Evolutionary conservation across 306 rosid species (phyloP).

Genomic region (Cucurbita ficifolia): DNA sequence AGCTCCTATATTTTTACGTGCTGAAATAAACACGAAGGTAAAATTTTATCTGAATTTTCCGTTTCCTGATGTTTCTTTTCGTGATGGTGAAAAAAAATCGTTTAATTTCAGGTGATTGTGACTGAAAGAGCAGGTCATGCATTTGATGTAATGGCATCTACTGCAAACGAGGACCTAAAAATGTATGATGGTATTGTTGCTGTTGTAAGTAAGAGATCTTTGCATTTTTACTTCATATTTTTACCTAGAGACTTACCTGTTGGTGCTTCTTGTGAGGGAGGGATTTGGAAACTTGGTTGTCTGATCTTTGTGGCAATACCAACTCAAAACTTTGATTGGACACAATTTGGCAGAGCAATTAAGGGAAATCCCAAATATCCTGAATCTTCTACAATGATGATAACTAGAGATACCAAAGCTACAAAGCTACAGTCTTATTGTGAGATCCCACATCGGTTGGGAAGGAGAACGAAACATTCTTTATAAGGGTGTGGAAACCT

Average conservation of each 20-base stretch:
- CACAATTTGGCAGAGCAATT: background rate
- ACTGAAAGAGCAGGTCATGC: slow-evolving; percentile 85
- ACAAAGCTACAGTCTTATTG: too few relatives aligned
- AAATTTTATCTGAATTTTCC: background rate
- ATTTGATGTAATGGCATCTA: slow-evolving; percentile 53
- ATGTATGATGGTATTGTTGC: slow-evolving; percentile 79
- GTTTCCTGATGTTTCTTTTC: background rate
- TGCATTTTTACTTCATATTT: background rate
- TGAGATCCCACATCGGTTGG: too few relatives aligned
- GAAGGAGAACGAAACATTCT: too few relatives aligned
- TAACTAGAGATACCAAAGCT: background rate
- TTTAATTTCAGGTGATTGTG: slow-evolving; percentile 51
- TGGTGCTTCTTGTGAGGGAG: background rate
- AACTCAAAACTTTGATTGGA: background rate
- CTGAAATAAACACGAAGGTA: slow-evolving; percentile 77
- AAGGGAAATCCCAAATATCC: background rate
- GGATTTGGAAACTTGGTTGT: background rate
- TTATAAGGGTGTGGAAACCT: too few relatives aligned
- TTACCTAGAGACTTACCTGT: background rate
- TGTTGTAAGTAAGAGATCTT: slow-evolving; percentile 53
- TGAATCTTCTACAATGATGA: background rate
- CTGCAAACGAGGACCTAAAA: slow-evolving; percentile 46
- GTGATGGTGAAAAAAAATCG: background rate
- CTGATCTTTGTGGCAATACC: background rate
- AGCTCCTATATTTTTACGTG: slow-evolving; percentile 65